Evolutionary conservation across 305 asterid species (phyloP).

Genomic region (Petunia hybrid): DNA sequence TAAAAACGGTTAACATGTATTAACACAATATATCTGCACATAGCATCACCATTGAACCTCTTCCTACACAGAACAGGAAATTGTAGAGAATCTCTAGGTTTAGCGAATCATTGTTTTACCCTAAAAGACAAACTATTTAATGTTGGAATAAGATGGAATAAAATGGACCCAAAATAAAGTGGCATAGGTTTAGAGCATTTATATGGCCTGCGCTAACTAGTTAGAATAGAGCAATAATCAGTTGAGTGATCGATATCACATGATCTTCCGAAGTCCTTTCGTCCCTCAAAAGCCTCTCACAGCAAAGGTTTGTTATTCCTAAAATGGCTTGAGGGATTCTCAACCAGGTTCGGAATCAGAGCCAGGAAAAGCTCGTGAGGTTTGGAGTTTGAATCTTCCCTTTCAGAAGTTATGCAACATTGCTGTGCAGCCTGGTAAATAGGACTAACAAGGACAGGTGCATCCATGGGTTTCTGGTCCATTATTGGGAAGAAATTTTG

Average conservation of each 20-base stretch:
- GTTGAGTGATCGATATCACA: neutral
- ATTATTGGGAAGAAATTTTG: neutral
- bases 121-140: neutral
- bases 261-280: neutral
- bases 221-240: neutral
- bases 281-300: neutral
- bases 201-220: neutral
- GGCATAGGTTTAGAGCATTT: neutral
- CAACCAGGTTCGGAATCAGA: conserved; percentile 4
- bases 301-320: conserved; percentile 1
- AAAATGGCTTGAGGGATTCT: neutral
- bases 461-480: neutral
- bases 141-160: neutral
- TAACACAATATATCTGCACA: conserved; percentile 4
- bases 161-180: neutral
- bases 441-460: neutral
- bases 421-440: neutral
- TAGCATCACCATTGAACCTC: neutral
- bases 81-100: neutral
- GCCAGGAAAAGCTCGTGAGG: conserved; percentile 3
- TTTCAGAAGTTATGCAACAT: neutral
- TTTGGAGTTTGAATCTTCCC: neutral
- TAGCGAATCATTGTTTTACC: conserved; percentile 13
- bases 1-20: neutral
- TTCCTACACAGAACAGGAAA: neutral